Evolutionary conservation across 1,284 basidiomycete genomes (phyloP), one percentile per base, ranked within the genome.

Genomic region (Dichomitus squalens): DNA sequence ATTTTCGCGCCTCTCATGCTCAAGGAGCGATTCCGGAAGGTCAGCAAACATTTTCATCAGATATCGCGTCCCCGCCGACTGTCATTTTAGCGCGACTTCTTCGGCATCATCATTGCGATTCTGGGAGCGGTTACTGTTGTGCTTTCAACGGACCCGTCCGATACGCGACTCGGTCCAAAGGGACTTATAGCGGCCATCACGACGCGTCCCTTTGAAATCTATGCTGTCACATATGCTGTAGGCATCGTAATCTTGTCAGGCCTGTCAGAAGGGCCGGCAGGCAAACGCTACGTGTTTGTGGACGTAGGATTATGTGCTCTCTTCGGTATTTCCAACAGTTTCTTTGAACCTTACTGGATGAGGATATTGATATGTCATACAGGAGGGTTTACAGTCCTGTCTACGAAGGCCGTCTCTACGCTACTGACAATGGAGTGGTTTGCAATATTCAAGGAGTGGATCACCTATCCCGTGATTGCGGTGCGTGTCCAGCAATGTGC

Each of bases 351-450:
- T 33, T 3, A 5, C 8, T n/a, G n/a, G n/a, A 12, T 18, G 8
- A 49, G 14, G 23, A 57, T 1, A 57, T 29, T 61, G 52, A 39
- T 36, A 27, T 18, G 8, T 43, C 52, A 12, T 61, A 0, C 60
- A 89, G 94, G 95, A 25, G 96, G 94, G 4, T 98, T 96, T 72
- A 98, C 96, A 1, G 96, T 98, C 0, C 78, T 99, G 3, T 87
- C 93, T 0, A 98, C 96, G 1, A 98, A 99, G 70, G 96, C 92
- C 1, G 75, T 97, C 36, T 96, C 94, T 12, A 93, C 91, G 1
- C 77, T 99, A 31, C 75, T 97, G 36, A 91, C 90, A 16, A 77
- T 85, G 62, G 79, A 90, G 70, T 91, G 91, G 79, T 75, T 90
- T 23, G 79, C 84, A 23, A 86, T 92, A 60, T 90, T 93, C 71